These are phyloP conservation scores for Dioszegia aurantiaca DNA, from an alignment of 768 basidiomycete species.

Conservation along the genomic window DNA sequence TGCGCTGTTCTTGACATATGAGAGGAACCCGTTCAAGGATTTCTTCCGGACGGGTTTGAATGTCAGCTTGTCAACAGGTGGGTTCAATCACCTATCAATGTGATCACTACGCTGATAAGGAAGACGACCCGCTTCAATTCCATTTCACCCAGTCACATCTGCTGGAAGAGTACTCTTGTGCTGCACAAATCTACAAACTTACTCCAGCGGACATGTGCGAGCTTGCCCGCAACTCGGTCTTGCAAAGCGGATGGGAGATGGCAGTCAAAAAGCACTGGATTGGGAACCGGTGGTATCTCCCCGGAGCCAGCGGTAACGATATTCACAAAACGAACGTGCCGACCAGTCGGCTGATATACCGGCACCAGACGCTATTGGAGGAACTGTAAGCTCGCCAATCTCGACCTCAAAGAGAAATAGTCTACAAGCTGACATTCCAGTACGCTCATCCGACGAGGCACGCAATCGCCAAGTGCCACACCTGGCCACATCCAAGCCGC, in stretches of 20 bases:
- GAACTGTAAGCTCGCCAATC: constrained; percentile 60
- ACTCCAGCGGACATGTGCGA: constrained; percentile 79
- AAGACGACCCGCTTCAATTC: constrained; percentile 64
- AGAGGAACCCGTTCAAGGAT: constrained; percentile 92
- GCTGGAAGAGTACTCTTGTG: constrained; percentile 90
- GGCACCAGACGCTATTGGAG: constrained; percentile 82
- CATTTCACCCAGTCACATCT: constrained; percentile 87
- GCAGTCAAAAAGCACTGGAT: constrained; percentile 78
- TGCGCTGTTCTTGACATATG: constrained; percentile 86
- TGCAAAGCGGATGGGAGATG: constrained; percentile 98
- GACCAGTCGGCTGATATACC: constrained; percentile 79
- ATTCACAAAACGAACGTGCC: constrained; percentile 99
- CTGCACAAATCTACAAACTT: constrained; percentile 96
- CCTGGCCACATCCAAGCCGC: constrained; percentile 31
- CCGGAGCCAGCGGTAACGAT: constrained; percentile 89
- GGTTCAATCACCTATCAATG: constrained; percentile 43
- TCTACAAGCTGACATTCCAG: constrained; percentile 18
- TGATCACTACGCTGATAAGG: neutral
- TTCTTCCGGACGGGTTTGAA: constrained; percentile 96
- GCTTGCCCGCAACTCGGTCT: constrained; percentile 94
- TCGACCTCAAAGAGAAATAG: neutral
- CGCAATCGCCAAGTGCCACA: constrained; percentile 33
- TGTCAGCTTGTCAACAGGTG: constrained; percentile 89
- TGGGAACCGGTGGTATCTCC: constrained; percentile 87
- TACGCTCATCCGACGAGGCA: constrained; percentile 42